A percentile compares a stretch with the other conserved stretches of the same genome.
phyloP scores from a whole-genome alignment of 345 rosid species.

The Lepidium aucheri region DNA sequence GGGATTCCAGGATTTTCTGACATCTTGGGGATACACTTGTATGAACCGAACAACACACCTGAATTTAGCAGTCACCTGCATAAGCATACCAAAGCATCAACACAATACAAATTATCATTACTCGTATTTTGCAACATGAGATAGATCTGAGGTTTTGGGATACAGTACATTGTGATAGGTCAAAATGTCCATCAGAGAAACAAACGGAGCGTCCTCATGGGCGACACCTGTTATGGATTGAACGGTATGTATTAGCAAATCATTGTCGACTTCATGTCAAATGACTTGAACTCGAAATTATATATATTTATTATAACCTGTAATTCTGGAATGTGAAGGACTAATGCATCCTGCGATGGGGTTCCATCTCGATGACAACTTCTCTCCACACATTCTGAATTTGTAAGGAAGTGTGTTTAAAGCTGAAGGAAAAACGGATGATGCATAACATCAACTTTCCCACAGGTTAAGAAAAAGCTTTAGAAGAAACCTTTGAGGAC shows the following conservation, averaged over 20 bases:
- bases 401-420: not conserved
- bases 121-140: not conserved
- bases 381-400: not conserved
- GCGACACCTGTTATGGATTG: constrained; percentile 7
- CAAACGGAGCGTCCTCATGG: constrained; percentile 18
- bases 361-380: constrained; percentile 7
- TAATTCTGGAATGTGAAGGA: constrained; percentile 14
- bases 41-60: constrained; percentile 22
- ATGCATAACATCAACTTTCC: not conserved
- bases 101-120: no score
- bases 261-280: not conserved
- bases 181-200: constrained; percentile 23
- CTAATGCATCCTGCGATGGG: not conserved
- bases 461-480: not conserved
- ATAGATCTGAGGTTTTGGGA: not conserved
- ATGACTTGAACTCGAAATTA: not conserved
- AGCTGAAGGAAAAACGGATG: not conserved
- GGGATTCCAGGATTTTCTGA: not conserved
- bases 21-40: constrained; percentile 14
- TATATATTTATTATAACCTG: constrained; percentile 8
- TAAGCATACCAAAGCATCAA: constrained; percentile 2
- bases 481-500: constrained; percentile 17
- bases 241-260: not conserved
- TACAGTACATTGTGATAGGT: constrained; percentile 14
- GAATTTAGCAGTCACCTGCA: constrained; percentile 25